phyloP scores from a whole-genome alignment of 192 early-diverging fungal species.

The Entomortierella lignicola region DNA sequence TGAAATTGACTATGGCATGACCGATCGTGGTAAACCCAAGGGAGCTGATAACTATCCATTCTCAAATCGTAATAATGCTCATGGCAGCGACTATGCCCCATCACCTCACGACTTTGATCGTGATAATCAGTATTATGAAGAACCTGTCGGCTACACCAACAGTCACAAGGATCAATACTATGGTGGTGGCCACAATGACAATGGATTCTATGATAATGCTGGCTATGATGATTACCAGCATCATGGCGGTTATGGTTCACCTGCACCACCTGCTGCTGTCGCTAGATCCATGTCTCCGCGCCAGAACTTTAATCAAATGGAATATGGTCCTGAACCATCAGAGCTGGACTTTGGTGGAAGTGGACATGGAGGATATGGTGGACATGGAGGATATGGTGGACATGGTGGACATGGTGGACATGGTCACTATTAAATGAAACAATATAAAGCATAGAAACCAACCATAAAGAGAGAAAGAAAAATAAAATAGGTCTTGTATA shows the following conservation, averaged over 20 bases:
- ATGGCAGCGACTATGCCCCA: constrained; percentile 34
- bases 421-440: constrained; percentile 8
- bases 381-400: constrained; percentile 16
- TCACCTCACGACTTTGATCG: constrained; percentile 1
- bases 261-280: constrained; percentile 9
- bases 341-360: constrained; percentile 47
- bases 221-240: constrained; percentile 40
- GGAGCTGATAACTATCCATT: constrained; percentile 32
- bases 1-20: constrained; percentile 50
- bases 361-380: constrained; percentile 25
- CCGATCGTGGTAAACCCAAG: constrained; percentile 27
- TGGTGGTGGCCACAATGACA: constrained; percentile 4
- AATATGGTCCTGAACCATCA: constrained; percentile 37
- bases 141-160: constrained; percentile 31
- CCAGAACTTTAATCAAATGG: constrained; percentile 21
- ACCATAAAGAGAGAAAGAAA: too few relatives aligned
- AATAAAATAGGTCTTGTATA: too few relatives aligned
- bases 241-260: constrained; percentile 15
- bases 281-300: constrained; percentile 24
- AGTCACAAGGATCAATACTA: constrained; percentile 22
- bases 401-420: constrained; percentile 17
- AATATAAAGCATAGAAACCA: background rate
- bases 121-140: constrained; percentile 37
- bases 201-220: constrained; percentile 36
- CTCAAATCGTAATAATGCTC: constrained; percentile 36